Evolutionary conservation across 2,329 filamentous ascomycete genomes (phyloP).

Genomic region (Diaporthe helianthi): DNA sequence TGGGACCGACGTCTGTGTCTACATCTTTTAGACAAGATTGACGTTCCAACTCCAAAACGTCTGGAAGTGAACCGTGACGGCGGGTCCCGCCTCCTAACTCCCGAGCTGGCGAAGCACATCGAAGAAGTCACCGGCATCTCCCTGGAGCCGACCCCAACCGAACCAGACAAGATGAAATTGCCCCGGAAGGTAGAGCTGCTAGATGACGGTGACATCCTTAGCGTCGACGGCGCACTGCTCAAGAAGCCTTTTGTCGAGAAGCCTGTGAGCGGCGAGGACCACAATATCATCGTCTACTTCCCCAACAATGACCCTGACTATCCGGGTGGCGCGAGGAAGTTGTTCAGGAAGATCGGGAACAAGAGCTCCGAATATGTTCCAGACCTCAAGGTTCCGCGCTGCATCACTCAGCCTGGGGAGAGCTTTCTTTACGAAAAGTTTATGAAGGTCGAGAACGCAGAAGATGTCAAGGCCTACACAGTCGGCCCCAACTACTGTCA

Average conservation of each 20-base stretch:
- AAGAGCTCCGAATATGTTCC: conserved; percentile 96
- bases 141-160: conserved; percentile 74
- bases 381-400: conserved; percentile 76
- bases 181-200: conserved; percentile 80
- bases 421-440: conserved; percentile 99
- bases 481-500: conserved; percentile 94
- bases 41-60: conserved; percentile 86
- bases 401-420: conserved; percentile 78
- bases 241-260: conserved; percentile 98
- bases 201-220: conserved; percentile 87
- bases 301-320: conserved; percentile 76
- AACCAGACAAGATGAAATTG: conserved; percentile 60
- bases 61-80: conserved; percentile 94
- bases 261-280: conserved; percentile 96
- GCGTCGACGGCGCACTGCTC: conserved; percentile 82
- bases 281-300: conserved; percentile 99
- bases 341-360: conserved; percentile 98
- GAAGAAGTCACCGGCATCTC: conserved; percentile 80
- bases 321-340: conserved; percentile 80
- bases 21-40: conserved; percentile 84
- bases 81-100: conserved; percentile 78
- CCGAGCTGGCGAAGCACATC: conserved; percentile 81
- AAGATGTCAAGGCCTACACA: conserved; percentile 98
- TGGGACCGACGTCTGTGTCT: conserved; percentile 96
- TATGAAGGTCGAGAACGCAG: conserved; percentile 92